A percentile compares a stretch with the other conserved stretches of the same genome.
These are phyloP conservation scores for Naegleria lovaniensis DNA, from an alignment of 208 protist species.

Conservation along the genomic window DNA sequence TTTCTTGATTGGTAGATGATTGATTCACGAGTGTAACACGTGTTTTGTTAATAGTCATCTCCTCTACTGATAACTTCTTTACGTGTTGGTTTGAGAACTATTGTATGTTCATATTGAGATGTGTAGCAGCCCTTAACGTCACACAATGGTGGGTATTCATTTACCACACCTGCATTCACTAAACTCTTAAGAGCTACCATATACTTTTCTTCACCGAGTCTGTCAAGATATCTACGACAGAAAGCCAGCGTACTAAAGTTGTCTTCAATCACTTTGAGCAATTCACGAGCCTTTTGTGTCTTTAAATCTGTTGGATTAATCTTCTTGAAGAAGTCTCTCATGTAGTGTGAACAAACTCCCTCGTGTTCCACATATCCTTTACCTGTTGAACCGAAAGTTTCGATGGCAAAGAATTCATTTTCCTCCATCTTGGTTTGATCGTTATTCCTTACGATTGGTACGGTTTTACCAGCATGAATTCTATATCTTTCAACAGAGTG, in stretches of 20 bases:
- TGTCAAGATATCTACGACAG: constrained; percentile 70
- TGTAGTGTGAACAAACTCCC: constrained; percentile 74
- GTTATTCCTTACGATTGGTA: constrained; percentile 93
- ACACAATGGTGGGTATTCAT: constrained; percentile 68
- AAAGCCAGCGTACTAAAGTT: constrained; percentile 81
- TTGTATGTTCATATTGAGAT: constrained; percentile 95
- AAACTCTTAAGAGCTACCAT: constrained; percentile 33
- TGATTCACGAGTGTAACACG: too few species aligned
- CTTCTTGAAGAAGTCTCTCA: constrained; percentile 59
- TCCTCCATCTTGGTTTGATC: constrained; percentile 88
- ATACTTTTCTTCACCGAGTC: constrained; percentile 37
- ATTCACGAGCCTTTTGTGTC: constrained; percentile 37
- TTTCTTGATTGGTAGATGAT: too few species aligned
- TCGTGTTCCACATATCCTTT: constrained; percentile 63
- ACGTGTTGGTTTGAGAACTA: constrained; percentile 81
- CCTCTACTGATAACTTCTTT: constrained; percentile 93
- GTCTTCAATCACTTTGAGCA: constrained; percentile 55
- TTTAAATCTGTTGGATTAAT: constrained; percentile 24
- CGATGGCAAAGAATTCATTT: constrained; percentile 98
- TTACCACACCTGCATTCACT: constrained; percentile 44
- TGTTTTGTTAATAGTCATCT: constrained; percentile 77
- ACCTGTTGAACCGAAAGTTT: constrained; percentile 99
- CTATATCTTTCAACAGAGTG: constrained; percentile 93
- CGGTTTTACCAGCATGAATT: constrained; percentile 98
- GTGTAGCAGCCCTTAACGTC: constrained; percentile 91